A percentile compares a stretch with the other conserved stretches of the same genome.
Evolutionary conservation across 2,329 filamentous ascomycete genomes (phyloP).

Genomic region (Fusarium sp.): DNA sequence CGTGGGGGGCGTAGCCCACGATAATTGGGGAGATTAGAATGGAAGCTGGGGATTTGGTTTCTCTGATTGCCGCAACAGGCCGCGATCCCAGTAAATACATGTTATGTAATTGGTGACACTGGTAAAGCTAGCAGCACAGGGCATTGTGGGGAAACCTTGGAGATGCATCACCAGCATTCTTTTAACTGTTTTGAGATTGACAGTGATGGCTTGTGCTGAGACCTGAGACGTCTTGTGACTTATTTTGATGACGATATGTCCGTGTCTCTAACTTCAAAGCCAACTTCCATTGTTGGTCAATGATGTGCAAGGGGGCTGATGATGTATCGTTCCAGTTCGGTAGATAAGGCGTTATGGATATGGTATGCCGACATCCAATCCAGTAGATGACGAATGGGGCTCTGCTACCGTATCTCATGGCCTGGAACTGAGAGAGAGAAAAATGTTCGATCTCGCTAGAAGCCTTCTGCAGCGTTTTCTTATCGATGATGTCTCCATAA

Average conservation of each 20-base stretch:
- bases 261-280: neutral
- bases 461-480: slow-evolving; percentile 20
- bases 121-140: slow-evolving; percentile 19
- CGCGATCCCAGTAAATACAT: slow-evolving; percentile 31
- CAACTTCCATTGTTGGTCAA: slow-evolving; percentile 7
- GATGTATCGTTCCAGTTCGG: slow-evolving; percentile 10
- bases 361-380: slow-evolving; percentile 29
- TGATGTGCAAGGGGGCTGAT: slow-evolving; percentile 6
- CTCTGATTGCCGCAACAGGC: slow-evolving; percentile 40
- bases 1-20: neutral
- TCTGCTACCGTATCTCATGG: slow-evolving; percentile 28
- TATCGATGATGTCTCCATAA: slow-evolving; percentile 36
- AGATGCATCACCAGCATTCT: slow-evolving; percentile 29
- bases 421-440: neutral
- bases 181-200: slow-evolving; percentile 20
- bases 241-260: slow-evolving; percentile 11
- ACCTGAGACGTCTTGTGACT: slow-evolving; percentile 23
- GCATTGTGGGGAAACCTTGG: slow-evolving; percentile 36
- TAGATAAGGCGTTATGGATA: slow-evolving; percentile 25
- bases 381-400: slow-evolving; percentile 17
- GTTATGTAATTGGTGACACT: slow-evolving; percentile 37
- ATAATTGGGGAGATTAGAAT: slow-evolving; percentile 36
- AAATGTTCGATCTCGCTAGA: slow-evolving; percentile 32
- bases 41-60: slow-evolving; percentile 26
- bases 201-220: slow-evolving; percentile 21